These are phyloP conservation scores for Ogataea nakhonphanomensis DNA, from an alignment of 805 yeast species.

Conservation along the genomic window DNA sequence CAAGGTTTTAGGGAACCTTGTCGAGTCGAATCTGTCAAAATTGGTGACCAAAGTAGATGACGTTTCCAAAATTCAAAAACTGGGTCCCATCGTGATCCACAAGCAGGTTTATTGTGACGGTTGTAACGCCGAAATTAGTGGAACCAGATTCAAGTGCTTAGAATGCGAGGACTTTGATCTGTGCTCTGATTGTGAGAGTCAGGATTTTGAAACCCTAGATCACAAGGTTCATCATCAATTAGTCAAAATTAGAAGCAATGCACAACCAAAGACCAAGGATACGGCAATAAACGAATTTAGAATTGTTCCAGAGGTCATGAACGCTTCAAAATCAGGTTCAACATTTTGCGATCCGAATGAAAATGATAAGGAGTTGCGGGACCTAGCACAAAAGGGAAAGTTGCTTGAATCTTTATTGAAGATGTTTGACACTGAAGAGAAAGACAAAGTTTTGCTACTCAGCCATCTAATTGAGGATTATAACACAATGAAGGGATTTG, in stretches of 20 bases:
- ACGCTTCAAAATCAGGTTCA: too few relatives aligned
- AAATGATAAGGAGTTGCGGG: too few relatives aligned
- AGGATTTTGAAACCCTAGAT: conserved; percentile 9
- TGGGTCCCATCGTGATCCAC: conserved; percentile 15
- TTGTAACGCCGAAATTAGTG: conserved; percentile 31
- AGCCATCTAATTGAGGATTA: conserved; percentile 15
- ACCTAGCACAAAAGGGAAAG: too few relatives aligned
- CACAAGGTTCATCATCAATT: conserved; percentile 28
- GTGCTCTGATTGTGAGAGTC: conserved; percentile 41
- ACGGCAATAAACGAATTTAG: conserved; percentile 4
- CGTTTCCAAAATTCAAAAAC: conserved; percentile 5
- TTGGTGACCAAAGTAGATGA: conserved; percentile 20
- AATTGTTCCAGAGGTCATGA: conserved; percentile 1
- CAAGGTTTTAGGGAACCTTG: conserved; percentile 16
- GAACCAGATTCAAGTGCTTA: conserved; percentile 48
- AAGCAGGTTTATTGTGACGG: conserved; percentile 30
- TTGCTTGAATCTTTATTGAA: conserved; percentile 14
- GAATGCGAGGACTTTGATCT: conserved; percentile 53
- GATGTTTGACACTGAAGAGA: conserved; percentile 9
- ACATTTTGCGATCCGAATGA: too few relatives aligned
- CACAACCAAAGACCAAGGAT: not conserved
- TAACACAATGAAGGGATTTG: conserved; percentile 6
- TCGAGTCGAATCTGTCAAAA: conserved; percentile 21
- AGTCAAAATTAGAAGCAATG: conserved; percentile 22
- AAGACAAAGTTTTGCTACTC: conserved; percentile 12